Evolutionary conservation across 192 early-diverging fungal genomes (phyloP), one percentile per base, ranked within the genome.

Genomic region (Backusella tuberculispora): DNA sequence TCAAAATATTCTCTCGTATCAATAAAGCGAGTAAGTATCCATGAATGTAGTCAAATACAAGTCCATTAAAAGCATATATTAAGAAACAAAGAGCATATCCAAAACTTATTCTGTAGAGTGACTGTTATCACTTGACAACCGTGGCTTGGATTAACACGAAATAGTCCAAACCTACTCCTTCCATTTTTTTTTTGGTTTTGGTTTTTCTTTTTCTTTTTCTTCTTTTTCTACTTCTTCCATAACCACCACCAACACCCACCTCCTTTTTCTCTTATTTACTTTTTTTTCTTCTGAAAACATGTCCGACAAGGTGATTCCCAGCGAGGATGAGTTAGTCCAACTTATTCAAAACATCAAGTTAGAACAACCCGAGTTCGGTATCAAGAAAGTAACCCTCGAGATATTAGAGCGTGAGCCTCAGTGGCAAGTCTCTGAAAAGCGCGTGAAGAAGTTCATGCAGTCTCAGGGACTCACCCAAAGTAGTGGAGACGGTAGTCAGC

Each of bases 341-440:
- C 76, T 76, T 19, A 86, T 89, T 75, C 64, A 80, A 13, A 72
- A 69, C 34, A 76, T 88, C 34, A 90, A 90, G 48, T 42, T 79
- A 13, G 78, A 74, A n/a, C 78, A 83, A 53, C 87, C 87, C 34
- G 80, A 84, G 34, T 72, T 83, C 53, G 88, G 88, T 66, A 85
- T 88, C 63, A 83, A 86, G 45, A 84, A 84, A 37, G 83, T 90
- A 21, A 60, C 81, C 5, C 72, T 74, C 41, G 72, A 81, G 44
- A 79, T 88, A 37, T 76, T 75, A 48, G 45, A 76, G n/a, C 60
- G 69, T 29, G 78, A 87, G 48, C 83, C 84, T 1, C 75, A 83
- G 9, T 90, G 89, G 89, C 78, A 85, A 38, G 84, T 90, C 63
- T 83, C 84, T 26, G 89, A 90, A 72, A 88, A 90, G 76, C 87